Evolutionary conservation across 257 asterid genomes (phyloP).

Genomic region (Penstemon eatonii): DNA sequence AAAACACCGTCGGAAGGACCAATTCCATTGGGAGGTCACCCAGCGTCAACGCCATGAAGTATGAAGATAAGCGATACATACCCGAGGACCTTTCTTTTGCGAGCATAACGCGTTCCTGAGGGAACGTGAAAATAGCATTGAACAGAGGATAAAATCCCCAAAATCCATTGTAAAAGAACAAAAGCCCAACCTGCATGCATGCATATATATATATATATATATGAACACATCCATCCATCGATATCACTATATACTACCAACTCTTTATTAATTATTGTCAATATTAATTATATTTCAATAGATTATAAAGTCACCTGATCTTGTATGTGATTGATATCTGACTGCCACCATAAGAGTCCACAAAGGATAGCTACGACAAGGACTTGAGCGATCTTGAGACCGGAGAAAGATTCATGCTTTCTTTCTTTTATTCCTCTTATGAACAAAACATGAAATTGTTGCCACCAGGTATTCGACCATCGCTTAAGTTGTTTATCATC

Average conservation of each 20-base stretch:
- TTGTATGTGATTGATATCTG: conserved; percentile 44
- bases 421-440: conserved; percentile 55
- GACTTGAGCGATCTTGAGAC: conserved; percentile 45
- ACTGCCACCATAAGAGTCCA: conserved; percentile 58
- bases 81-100: conserved; percentile 65
- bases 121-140: conserved; percentile 59
- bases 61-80: conserved; percentile 60
- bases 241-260: too few species aligned
- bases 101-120: conserved; percentile 51
- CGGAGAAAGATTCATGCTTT: conserved; percentile 45
- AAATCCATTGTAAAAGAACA: conserved; percentile 43
- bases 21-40: conserved; percentile 63
- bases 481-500: conserved; percentile 24
- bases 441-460: conserved; percentile 48
- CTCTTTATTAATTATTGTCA: too few species aligned
- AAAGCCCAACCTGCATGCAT: conserved; percentile 46
- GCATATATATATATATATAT: neutral
- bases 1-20: conserved; percentile 48
- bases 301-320: conserved; percentile 43
- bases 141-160: conserved; percentile 63
- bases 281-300: too few species aligned
- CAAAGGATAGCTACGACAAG: conserved; percentile 33
- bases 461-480: conserved; percentile 64
- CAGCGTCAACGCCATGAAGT: conserved; percentile 47
- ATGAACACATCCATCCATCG: too few species aligned